A percentile compares a stretch with the other conserved stretches of the same genome.
phyloP scores from a whole-genome alignment of 108 stramenopile species.

The Chaetoceros muelleri region DNA sequence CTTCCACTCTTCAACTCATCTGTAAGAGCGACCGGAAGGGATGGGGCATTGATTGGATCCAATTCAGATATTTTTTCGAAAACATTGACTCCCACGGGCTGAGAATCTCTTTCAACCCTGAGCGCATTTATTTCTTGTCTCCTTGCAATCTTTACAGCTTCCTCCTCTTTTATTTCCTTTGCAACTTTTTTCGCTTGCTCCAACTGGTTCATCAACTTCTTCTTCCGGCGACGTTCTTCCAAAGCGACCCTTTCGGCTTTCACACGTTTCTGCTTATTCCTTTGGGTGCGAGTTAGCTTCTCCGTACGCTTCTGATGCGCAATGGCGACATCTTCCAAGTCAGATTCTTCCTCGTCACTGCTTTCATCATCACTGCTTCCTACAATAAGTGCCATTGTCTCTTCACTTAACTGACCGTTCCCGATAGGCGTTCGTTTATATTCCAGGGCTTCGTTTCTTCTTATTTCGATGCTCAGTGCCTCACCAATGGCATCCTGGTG shows the following conservation, averaged over 20 bases:
- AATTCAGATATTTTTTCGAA: constrained; percentile 25
- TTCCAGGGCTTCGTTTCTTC: constrained; percentile 48
- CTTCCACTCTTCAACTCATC: constrained; percentile 38
- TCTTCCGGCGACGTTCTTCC: constrained; percentile 30
- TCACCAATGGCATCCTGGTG: constrained; percentile 59
- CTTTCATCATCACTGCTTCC: constrained; percentile 26
- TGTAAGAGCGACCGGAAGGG: constrained; percentile 69
- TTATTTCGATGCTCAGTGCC: constrained; percentile 63
- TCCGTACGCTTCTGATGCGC: constrained; percentile 34
- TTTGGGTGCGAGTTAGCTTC: constrained; percentile 71
- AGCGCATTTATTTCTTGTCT: constrained; percentile 18
- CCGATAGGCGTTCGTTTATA: constrained; percentile 39
- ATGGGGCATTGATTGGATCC: constrained; percentile 60
- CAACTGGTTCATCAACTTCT: constrained; percentile 44
- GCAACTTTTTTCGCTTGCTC: constrained; percentile 26
- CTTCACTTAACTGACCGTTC: constrained; percentile 46
- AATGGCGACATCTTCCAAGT: constrained; percentile 7
- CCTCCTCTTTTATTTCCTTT: constrained; percentile 25
- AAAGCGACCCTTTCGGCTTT: constrained; percentile 36
- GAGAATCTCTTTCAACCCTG: constrained; percentile 17
- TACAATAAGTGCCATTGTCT: constrained; percentile 48
- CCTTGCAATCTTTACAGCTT: constrained; percentile 10
- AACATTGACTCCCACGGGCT: constrained; percentile 40
- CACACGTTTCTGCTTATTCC: constrained; percentile 71
- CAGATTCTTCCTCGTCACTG: constrained; percentile 17